Evolutionary conservation across 495 filamentous ascomycete genomes (phyloP).

Genomic region (Lasiosphaeriaceae sp.): DNA sequence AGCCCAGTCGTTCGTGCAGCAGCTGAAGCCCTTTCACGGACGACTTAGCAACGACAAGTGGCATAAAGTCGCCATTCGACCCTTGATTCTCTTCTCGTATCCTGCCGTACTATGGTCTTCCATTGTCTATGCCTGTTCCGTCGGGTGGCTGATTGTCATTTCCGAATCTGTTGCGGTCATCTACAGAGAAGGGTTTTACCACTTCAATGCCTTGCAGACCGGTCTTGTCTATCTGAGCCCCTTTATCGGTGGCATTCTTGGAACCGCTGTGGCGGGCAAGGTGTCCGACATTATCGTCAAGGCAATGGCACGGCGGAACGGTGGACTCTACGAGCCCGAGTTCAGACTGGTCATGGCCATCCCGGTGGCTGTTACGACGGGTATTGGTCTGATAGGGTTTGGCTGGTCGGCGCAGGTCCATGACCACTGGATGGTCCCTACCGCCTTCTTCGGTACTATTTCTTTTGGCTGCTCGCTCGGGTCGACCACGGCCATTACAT

Average conservation of each 20-base stretch:
- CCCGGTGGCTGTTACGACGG: slow-evolving; percentile 74
- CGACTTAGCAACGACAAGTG: slow-evolving; percentile 74
- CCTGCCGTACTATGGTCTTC: slow-evolving; percentile 89
- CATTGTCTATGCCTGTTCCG: slow-evolving; percentile 77
- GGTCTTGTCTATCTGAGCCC: slow-evolving; percentile 89
- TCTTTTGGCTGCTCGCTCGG: slow-evolving; percentile 93
- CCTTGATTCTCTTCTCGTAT: slow-evolving; percentile 82
- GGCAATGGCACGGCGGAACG: slow-evolving; percentile 77
- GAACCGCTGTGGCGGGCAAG: slow-evolving; percentile 85
- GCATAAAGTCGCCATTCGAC: slow-evolving; percentile 69
- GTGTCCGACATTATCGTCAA: slow-evolving; percentile 81
- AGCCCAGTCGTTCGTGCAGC: slow-evolving; percentile 63
- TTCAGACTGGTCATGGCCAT: slow-evolving; percentile 90
- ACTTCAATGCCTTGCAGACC: slow-evolving; percentile 74
- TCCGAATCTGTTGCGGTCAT: slow-evolving; percentile 81
- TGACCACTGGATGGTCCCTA: slow-evolving; percentile 88
- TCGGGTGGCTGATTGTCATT: slow-evolving; percentile 93
- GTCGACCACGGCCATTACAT: slow-evolving; percentile 91
- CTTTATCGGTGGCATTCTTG: slow-evolving; percentile 83
- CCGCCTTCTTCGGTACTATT: slow-evolving; percentile 85
- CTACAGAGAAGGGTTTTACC: slow-evolving; percentile 66
- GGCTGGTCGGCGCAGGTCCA: slow-evolving; percentile 77
- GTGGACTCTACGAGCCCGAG: slow-evolving; percentile 92
- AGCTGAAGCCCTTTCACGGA: slow-evolving; percentile 71
- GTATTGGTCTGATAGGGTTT: slow-evolving; percentile 86